phyloP scores from a whole-genome alignment of 169 alveolate genomes.

The Theileria orientalis region DNA sequence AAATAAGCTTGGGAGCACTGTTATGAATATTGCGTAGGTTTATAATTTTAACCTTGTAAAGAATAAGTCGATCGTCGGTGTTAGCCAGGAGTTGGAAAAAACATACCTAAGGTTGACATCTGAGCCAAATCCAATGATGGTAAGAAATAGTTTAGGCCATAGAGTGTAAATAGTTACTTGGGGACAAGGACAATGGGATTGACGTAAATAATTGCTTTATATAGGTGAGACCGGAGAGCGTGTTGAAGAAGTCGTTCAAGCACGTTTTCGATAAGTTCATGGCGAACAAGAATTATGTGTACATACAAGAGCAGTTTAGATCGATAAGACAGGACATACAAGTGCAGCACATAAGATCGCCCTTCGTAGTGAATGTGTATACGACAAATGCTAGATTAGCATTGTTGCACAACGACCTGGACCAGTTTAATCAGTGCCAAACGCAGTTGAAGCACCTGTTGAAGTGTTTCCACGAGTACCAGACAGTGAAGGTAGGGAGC shows the following conservation, averaged over 20 bases:
- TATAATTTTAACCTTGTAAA: constrained; percentile 38
- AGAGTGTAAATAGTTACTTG: too few species aligned
- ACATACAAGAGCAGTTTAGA: constrained; percentile 86
- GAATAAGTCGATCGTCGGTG: constrained; percentile 39
- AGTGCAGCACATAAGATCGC: constrained; percentile 87
- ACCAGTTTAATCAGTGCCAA: constrained; percentile 92
- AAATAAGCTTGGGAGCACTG: neutral
- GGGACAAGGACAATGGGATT: neutral
- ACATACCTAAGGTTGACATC: constrained; percentile 59
- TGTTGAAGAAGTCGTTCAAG: constrained; percentile 57
- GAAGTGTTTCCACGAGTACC: constrained; percentile 1
- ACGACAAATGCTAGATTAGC: constrained; percentile 93
- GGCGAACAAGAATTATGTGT: constrained; percentile 74
- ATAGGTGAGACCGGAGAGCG: constrained; percentile 56
- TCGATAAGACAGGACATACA: constrained; percentile 91
- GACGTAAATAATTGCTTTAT: constrained; percentile 4
- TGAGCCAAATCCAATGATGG: constrained; percentile 54
- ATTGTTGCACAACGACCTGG: constrained; percentile 87
- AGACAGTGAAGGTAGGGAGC: neutral
- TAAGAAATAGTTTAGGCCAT: neutral
- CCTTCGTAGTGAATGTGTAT: constrained; percentile 86
- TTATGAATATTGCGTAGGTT: constrained; percentile 4
- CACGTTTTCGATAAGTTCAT: constrained; percentile 67
- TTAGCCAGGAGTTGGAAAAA: constrained; percentile 46
- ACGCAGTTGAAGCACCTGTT: constrained; percentile 86